phyloP scores from a whole-genome alignment of 768 basidiomycete species.

The Xerocomellus intermedius region DNA sequence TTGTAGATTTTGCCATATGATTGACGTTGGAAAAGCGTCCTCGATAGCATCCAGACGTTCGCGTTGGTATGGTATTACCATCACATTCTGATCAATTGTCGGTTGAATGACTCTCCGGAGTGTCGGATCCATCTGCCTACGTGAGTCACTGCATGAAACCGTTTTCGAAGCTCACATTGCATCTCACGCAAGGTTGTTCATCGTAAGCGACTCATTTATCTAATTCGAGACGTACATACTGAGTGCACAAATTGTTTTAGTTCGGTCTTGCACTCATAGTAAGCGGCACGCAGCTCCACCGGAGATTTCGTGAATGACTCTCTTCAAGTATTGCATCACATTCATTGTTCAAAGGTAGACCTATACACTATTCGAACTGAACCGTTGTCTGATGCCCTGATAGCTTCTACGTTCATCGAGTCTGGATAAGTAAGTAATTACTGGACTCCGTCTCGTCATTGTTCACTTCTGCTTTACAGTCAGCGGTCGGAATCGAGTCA shows the following conservation, averaged over 20 bases:
- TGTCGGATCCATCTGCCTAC: conserved; percentile 5
- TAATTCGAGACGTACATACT: neutral
- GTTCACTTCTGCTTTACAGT: conserved; percentile 8
- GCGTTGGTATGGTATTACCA: neutral
- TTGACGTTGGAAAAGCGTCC: conserved; percentile 7
- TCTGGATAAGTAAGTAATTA: conserved; percentile 5
- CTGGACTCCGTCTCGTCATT: neutral
- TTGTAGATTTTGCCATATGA: no score
- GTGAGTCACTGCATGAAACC: neutral
- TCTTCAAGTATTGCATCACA: conserved; percentile 14
- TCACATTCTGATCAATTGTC: conserved; percentile 11
- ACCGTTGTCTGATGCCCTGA: neutral
- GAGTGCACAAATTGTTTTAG: conserved; percentile 1
- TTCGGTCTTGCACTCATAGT: neutral
- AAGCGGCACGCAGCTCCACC: neutral
- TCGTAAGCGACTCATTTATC: neutral
- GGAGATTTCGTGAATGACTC: neutral
- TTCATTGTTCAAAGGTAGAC: conserved; percentile 24
- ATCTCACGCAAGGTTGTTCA: neutral
- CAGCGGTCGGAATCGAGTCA: conserved; percentile 15
- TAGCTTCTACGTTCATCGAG: conserved; percentile 27
- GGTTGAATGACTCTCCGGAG: neutral
- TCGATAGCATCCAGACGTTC: conserved; percentile 6
- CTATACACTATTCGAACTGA: neutral
- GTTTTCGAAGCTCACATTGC: neutral